A percentile compares a stretch with the other conserved stretches of the same genome.
These are phyloP conservation scores for Lactifluus hygrophoroides DNA, from an alignment of 768 basidiomycete species.

Conservation along the genomic window DNA sequence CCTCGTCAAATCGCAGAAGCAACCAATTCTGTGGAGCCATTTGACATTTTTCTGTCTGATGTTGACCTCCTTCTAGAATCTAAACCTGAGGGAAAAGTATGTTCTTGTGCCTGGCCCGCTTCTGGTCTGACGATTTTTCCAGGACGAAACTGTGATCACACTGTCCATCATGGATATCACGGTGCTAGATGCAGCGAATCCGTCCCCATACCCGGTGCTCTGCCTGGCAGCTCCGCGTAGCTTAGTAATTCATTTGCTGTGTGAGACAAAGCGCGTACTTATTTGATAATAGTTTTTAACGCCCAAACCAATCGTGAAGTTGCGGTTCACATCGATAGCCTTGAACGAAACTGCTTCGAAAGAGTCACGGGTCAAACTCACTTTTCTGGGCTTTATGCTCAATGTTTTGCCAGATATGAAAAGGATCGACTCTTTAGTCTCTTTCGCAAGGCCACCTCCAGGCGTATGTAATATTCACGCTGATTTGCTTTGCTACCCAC, in stretches of 20 bases:
- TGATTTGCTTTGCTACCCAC: not conserved
- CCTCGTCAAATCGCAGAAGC: conserved; percentile 34
- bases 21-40: conserved; percentile 28
- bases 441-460: conserved; percentile 75
- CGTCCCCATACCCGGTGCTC: conserved; percentile 36
- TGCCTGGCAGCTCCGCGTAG: conserved; percentile 47
- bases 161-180: conserved; percentile 54
- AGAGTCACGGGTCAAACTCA: conserved; percentile 64
- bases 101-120: conserved; percentile 12
- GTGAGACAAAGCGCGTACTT: not conserved
- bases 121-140: not conserved
- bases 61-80: conserved; percentile 55
- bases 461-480: conserved; percentile 49
- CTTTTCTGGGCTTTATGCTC: conserved; percentile 55
- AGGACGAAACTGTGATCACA: conserved; percentile 68
- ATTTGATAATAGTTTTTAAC: conserved; percentile 21
- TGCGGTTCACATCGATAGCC: conserved; percentile 57
- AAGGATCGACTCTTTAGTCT: conserved; percentile 52
- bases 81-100: conserved; percentile 64
- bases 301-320: conserved; percentile 46
- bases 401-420: conserved; percentile 51
- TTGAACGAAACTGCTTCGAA: conserved; percentile 59
- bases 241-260: conserved; percentile 38
- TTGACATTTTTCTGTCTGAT: conserved; percentile 55
- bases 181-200: conserved; percentile 39